A percentile compares a stretch with the other conserved stretches of the same genome.
Evolutionary conservation across 208 protist genomes (phyloP).

Genomic region (Trypanosoma congolense): DNA sequence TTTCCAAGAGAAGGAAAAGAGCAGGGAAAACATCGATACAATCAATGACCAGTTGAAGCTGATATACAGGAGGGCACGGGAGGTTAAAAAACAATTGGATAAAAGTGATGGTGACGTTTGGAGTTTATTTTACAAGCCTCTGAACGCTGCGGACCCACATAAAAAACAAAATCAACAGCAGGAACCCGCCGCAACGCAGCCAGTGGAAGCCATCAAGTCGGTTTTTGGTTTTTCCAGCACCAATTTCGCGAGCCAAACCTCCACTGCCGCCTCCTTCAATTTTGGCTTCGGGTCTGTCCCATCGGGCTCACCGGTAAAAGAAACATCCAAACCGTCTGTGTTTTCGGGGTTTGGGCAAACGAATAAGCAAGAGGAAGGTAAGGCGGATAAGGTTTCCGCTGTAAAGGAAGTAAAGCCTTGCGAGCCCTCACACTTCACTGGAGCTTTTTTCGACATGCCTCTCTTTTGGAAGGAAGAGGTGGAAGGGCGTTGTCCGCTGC

Average conservation of each 20-base stretch:
- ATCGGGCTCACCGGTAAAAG: not conserved
- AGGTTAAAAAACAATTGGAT: conserved; percentile 37
- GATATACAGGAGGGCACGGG: conserved; percentile 58
- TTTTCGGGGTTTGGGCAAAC: conserved; percentile 10
- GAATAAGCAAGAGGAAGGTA: conserved; percentile 15
- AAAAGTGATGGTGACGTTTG: conserved; percentile 49
- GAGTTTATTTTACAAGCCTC: conserved; percentile 30
- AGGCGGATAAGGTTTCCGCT: conserved; percentile 13
- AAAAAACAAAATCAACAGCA: not conserved
- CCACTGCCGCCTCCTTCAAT: conserved; percentile 3
- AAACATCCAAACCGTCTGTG: not conserved
- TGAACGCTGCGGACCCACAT: conserved; percentile 1
- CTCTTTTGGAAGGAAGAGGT: conserved; percentile 81
- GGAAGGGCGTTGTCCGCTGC: conserved; percentile 50
- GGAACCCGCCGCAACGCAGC: not conserved
- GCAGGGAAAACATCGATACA: conserved; percentile 28
- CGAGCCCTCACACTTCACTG: conserved; percentile 69
- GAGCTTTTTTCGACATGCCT: conserved; percentile 76
- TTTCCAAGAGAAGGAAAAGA: conserved; percentile 40
- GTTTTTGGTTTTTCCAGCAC: conserved; percentile 13
- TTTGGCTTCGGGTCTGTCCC: conserved; percentile 21
- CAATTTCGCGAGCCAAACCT: not conserved
- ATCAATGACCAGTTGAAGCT: conserved; percentile 67
- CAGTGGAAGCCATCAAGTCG: not conserved
- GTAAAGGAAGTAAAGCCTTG: conserved; percentile 36